phyloP scores from a whole-genome alignment of 768 basidiomycete species.

The Pisolithus albus region DNA sequence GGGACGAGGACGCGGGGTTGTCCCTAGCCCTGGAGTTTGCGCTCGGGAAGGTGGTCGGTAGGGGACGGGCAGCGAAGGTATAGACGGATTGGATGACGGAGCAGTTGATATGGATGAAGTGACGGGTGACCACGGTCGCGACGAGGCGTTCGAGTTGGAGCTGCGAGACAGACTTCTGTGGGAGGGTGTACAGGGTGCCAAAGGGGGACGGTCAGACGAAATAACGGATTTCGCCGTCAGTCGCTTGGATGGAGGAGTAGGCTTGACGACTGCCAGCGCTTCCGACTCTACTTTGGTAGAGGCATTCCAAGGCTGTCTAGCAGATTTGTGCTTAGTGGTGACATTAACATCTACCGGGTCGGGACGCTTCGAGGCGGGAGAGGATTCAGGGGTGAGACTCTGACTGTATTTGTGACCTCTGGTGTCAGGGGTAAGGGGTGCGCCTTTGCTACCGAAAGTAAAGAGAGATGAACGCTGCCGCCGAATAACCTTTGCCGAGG shows the following conservation, averaged over 20 bases:
- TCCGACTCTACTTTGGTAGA: slow-evolving; percentile 69
- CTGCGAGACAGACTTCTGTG: slow-evolving; percentile 64
- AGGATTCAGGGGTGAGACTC: slow-evolving; percentile 66
- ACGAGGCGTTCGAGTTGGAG: slow-evolving; percentile 57
- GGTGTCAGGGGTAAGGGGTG: slow-evolving; percentile 45
- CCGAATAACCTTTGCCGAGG: slow-evolving; percentile 32
- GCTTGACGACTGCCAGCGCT: slow-evolving; percentile 40
- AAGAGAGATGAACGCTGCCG: slow-evolving; percentile 64
- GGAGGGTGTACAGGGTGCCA: slow-evolving; percentile 46
- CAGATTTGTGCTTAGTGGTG: slow-evolving; percentile 34
- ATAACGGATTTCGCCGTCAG: slow-evolving; percentile 40
- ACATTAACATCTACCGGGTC: slow-evolving; percentile 27
- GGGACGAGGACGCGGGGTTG: slow-evolving; percentile 62
- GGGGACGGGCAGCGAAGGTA: slow-evolving; percentile 27
- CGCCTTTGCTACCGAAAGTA: slow-evolving; percentile 34
- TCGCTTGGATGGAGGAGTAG: slow-evolving; percentile 44
- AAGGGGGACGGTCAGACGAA: slow-evolving; percentile 36
- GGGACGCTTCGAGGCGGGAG: slow-evolving; percentile 39
- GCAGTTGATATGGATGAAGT: slow-evolving; percentile 66
- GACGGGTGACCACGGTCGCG: slow-evolving; percentile 74
- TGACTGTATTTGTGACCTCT: slow-evolving; percentile 62
- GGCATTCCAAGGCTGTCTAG: slow-evolving; percentile 67
- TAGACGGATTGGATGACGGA: slow-evolving; percentile 40
- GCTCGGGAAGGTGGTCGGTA: slow-evolving; percentile 47
- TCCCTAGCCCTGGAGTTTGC: slow-evolving; percentile 42